Evolutionary conservation across 2,329 filamentous ascomycete genomes (phyloP), one percentile per base, ranked within the genome.

Genomic region (Cladosporium velox): DNA sequence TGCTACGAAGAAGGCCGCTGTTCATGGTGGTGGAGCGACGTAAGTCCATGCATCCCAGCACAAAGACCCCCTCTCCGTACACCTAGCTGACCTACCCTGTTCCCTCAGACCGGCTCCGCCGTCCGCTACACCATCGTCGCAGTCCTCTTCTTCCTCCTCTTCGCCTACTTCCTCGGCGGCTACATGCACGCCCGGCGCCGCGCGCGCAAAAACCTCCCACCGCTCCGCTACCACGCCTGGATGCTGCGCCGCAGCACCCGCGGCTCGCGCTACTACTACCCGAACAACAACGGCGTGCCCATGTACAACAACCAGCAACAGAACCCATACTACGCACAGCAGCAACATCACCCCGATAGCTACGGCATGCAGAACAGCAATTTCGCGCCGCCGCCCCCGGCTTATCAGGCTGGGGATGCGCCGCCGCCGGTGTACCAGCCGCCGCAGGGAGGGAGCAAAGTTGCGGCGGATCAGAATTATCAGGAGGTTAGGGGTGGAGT

Each of bases 111-210:
- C 41, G 89, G 87, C 65, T 78, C 84, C 65, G 88, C 89, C 66
- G 81, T 92, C 72, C 91, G 91, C 78, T 94, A 90, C 86, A 83
- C 85, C 57, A 79, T 94, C 67, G 87, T 93, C 73, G 84, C 86
- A 67, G 79, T 82, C 68, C 75, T 94, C 70, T 81, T 91, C 71
- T 66, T 84, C 65, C 65, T 87, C 67, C 78, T 91, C 72, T 76
- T 87, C 62, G 72, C 83, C 51, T 92, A 88, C 82, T 81, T 93
- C 72, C 70, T 91, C 64, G 82, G 86, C 67, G 90, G 90, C 67
- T 90, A 90, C 76, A 78, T 86, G 57, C 91, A 94, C 78, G 91
- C 91, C 55, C 86, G 86, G 75, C 79, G 79, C 55, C 84, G 91
- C 57, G 82, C 93, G 69, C 83, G 81, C 67, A 89, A 88, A 76